Base-by-base conservation (phyloP, 1,139 yeast genomes). In the Lodderomyces parapsilosis region DNA sequence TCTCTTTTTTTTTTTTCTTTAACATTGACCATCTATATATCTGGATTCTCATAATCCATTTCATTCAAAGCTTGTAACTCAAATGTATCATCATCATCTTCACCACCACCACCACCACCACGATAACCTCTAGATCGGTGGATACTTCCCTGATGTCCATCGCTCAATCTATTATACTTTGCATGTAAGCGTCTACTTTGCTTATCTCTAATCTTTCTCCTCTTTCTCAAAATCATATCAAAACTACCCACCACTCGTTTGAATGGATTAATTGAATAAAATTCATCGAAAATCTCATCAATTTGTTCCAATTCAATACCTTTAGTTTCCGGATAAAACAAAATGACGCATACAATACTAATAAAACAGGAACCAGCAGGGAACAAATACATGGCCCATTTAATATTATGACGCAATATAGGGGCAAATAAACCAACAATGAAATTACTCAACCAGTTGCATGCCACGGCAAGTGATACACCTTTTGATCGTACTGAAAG, bases 231-330 rank as follows among this genome's bases (percentile, higher is more conserved):
- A 20, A 44, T 44, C 35, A 36, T 42, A 11, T 19, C 37, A 9
- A 39, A 36, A 15, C 40, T 18, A 18, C 37, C 40, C 5, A 27
- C 33, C n/a, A 32, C 8, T 30, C 50, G 40, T 19, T 39, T 37
- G 14, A 41, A 24, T n/a, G 46, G 39, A 22, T 39, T 40, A 2
- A 43, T 39, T 13, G 53, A 50, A 46, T 63, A 65, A 42, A 61
- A 64, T 38, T 65, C 94, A 44, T 87, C 91, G 61, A 90, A 90
- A 20, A 89, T 71, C 8, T 80, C 68, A 60, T 89, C 96, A 86
- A 90, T 89, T 46, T 90, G 96, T 60, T 90, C 97, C 48, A 90
- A 72, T 34, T 86, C 82, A 37, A 89, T 79, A 6, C 96, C 97
- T 58, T 86, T 89, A 1, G 97, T 90, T 60, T 90, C 97, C 1